Evolutionary conservation across 768 basidiomycete species (phyloP).

Genomic region (Lactifluus piperatus): DNA sequence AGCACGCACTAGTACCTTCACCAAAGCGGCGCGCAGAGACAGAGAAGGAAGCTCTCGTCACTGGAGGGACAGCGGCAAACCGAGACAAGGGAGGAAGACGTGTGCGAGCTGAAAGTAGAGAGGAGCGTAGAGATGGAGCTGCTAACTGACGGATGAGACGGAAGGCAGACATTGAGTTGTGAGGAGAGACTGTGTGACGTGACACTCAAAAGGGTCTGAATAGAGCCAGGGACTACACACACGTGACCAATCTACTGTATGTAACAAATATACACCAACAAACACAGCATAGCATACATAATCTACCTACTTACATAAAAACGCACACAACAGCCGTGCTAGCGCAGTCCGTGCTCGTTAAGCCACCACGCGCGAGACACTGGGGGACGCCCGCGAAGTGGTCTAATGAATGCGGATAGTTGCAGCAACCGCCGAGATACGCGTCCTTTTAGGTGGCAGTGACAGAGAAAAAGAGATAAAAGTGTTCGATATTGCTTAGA

Average conservation of each 20-base stretch:
- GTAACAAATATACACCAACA: no score
- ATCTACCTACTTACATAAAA: not conserved
- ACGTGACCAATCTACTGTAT: no score
- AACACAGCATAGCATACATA: no score
- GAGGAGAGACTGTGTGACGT: no score
- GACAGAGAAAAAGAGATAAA: not conserved
- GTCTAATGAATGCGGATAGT: conserved; percentile 7
- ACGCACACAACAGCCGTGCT: not conserved
- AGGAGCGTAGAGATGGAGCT: conserved; percentile 28
- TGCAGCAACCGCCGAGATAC: not conserved
- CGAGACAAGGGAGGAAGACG: conserved; percentile 23
- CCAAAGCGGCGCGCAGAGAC: conserved; percentile 32
- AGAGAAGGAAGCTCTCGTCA: conserved; percentile 35
- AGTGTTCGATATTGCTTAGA: conserved; percentile 1
- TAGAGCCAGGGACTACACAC: no score
- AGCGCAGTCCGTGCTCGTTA: conserved; percentile 16
- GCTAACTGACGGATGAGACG: conserved; percentile 53
- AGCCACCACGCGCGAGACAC: conserved; percentile 11
- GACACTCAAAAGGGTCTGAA: no score
- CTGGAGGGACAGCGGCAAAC: conserved; percentile 11
- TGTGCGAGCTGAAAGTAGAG: conserved; percentile 20
- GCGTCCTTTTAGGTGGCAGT: not conserved
- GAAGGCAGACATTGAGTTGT: conserved; percentile 46
- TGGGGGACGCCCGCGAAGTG: conserved; percentile 10
- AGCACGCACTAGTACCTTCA: conserved; percentile 37